Evolutionary conservation across 2,329 filamentous ascomycete species (phyloP).

Genomic region (Pestalotiopsis sp.): DNA sequence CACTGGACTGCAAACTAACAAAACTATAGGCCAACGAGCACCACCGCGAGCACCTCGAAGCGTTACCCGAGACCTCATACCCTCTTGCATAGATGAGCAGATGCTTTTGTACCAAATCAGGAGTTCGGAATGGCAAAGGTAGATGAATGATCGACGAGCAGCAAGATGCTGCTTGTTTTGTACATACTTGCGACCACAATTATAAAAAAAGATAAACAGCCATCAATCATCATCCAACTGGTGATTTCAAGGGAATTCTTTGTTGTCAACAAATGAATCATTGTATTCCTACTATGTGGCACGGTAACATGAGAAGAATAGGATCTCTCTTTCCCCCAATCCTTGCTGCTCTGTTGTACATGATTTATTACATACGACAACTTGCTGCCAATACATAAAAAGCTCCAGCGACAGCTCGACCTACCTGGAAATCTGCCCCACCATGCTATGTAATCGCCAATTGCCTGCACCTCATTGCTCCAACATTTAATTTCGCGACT

Average conservation of each 20-base stretch:
- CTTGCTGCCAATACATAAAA: not conserved
- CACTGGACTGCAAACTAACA: conserved; percentile 16
- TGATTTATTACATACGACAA: not conserved
- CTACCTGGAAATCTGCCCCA: conserved; percentile 15
- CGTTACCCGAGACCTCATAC: conserved; percentile 78
- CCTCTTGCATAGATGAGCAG: conserved; percentile 61
- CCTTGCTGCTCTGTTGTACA: not conserved
- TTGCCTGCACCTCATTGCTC: conserved; percentile 10
- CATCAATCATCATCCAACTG: not conserved
- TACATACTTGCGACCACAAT: conserved; percentile 9
- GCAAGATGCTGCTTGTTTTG: not conserved
- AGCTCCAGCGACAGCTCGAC: not conserved
- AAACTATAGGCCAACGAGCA: conserved; percentile 81
- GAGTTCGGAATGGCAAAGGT: not conserved
- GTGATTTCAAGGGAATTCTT: not conserved
- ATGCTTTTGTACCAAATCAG: conserved; percentile 3
- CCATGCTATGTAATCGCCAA: conserved; percentile 12
- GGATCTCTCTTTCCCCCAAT: not conserved
- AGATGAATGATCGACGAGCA: not conserved
- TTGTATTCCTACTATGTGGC: not conserved
- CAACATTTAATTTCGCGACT: conserved; percentile 13
- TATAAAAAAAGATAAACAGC: not conserved
- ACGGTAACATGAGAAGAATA: not conserved
- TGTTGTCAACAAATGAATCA: not conserved
- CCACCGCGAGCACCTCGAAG: conserved; percentile 81